Percentiles rank a stretch among this genome's conserved stretches.
These are phyloP conservation scores for Suillus spraguei DNA, from an alignment of 768 basidiomycete species.

Conservation along the genomic window DNA sequence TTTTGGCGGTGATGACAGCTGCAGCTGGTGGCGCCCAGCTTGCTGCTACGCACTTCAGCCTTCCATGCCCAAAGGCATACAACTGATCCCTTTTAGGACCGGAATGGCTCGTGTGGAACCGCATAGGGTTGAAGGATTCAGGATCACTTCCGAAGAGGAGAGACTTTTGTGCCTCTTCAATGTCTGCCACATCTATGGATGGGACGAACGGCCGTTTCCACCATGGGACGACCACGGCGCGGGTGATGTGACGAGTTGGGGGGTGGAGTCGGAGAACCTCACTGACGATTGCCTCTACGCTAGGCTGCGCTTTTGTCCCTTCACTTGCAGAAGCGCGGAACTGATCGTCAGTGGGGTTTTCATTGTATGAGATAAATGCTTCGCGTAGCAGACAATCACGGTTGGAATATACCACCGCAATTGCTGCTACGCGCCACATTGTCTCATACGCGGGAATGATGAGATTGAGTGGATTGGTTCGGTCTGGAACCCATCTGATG, in stretches of 20 bases:
- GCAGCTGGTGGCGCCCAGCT: constrained; percentile 55
- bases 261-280: constrained; percentile 55
- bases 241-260: constrained; percentile 50
- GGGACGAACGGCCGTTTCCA: constrained; percentile 9
- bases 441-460: constrained; percentile 61
- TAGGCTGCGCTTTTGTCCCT: constrained; percentile 21
- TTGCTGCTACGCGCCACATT: constrained; percentile 56
- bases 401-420: constrained; percentile 35
- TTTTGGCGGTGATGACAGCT: constrained; percentile 42
- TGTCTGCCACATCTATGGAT: constrained; percentile 25
- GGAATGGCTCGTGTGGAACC: constrained; percentile 28
- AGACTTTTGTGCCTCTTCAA: constrained; percentile 25
- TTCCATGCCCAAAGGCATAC: constrained; percentile 46
- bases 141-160: constrained; percentile 41
- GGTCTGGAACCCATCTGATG: constrained; percentile 39
- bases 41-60: constrained; percentile 45
- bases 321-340: constrained; percentile 28
- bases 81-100: constrained; percentile 30
- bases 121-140: constrained; percentile 40
- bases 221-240: constrained; percentile 19
- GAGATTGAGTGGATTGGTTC: constrained; percentile 43
- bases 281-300: constrained; percentile 39
- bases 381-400: constrained; percentile 18
- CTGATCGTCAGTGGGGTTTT: constrained; percentile 28
- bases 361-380: constrained; percentile 34